A percentile compares a stretch with the other conserved stretches of the same genome.
These are phyloP conservation scores for Phytophthora pluvialis DNA, from an alignment of 352 stramenopile genomes.

Conservation along the genomic window DNA sequence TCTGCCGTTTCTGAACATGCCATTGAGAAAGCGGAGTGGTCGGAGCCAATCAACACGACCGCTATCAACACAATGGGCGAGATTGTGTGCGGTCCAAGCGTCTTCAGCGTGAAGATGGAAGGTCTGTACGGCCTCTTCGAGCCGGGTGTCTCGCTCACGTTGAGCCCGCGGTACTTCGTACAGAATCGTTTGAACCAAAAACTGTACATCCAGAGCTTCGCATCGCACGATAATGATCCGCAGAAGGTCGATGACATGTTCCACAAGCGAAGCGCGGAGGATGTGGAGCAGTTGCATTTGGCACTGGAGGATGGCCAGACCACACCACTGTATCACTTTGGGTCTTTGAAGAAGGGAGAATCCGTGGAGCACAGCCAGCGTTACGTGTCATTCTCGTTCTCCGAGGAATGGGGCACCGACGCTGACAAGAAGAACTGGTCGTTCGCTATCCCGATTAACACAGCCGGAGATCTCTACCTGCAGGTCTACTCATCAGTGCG, in stretches of 20 bases:
- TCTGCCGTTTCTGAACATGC: constrained; percentile 67
- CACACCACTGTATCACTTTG: constrained; percentile 81
- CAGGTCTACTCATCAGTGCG: constrained; percentile 81
- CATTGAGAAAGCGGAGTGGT: constrained; percentile 74
- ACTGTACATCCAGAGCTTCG: constrained; percentile 79
- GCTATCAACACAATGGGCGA: constrained; percentile 89
- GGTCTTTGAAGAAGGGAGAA: constrained; percentile 75
- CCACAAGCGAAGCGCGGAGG: constrained; percentile 66
- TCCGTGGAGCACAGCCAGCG: constrained; percentile 64
- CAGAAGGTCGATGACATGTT: constrained; percentile 76
- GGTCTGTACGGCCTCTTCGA: constrained; percentile 85
- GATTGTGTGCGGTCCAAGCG: constrained; percentile 68
- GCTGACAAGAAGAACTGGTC: constrained; percentile 72
- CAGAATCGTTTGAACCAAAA: constrained; percentile 87
- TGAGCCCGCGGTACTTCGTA: constrained; percentile 84
- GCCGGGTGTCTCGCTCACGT: constrained; percentile 71
- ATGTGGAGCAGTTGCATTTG: constrained; percentile 62
- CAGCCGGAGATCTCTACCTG: constrained; percentile 78
- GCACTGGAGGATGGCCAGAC: constrained; percentile 66
- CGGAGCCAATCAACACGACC: constrained; percentile 83
- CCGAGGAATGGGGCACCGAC: constrained; percentile 59
- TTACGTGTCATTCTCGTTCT: constrained; percentile 86
- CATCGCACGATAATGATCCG: constrained; percentile 60
- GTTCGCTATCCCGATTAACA: constrained; percentile 80
- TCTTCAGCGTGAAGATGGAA: constrained; percentile 85